Evolutionary conservation across 805 yeast species (phyloP).

Genomic region (Myxozyma monticola): DNA sequence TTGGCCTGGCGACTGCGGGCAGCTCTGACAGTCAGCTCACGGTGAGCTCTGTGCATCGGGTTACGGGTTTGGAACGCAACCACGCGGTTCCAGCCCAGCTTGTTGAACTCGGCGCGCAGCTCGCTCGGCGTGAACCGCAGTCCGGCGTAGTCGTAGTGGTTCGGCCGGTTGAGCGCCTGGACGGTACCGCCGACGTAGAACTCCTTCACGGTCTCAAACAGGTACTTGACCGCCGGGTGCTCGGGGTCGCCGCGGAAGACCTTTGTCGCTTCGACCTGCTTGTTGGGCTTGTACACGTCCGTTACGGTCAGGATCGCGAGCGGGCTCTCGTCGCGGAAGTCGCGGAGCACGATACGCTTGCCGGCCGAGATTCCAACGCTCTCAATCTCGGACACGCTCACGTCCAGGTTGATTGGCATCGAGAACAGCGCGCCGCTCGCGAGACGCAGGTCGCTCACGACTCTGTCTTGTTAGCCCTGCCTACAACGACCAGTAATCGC

Average conservation of each 20-base stretch:
- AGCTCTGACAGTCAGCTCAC: conserved; percentile 93
- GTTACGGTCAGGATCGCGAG: conserved; percentile 79
- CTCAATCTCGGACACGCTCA: conserved; percentile 52
- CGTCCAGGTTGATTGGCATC: conserved; percentile 89
- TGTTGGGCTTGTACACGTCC: conserved; percentile 80
- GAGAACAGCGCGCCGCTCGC: conserved; percentile 81
- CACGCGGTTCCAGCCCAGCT: conserved; percentile 80
- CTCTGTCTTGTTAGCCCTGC: conserved; percentile 39
- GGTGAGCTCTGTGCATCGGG: conserved; percentile 98
- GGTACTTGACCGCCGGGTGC: conserved; percentile 85
- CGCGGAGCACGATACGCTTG: conserved; percentile 69
- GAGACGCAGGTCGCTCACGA: conserved; percentile 66
- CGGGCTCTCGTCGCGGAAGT: conserved; percentile 75
- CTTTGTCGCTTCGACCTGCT: conserved; percentile 72
- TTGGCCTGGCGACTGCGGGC: conserved; percentile 90
- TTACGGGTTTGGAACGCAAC: conserved; percentile 98
- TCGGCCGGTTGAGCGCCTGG: conserved; percentile 80
- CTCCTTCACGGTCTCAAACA: conserved; percentile 73
- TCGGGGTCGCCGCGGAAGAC: conserved; percentile 97
- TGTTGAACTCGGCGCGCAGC: conserved; percentile 77
- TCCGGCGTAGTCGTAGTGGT: conserved; percentile 86
- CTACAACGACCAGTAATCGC: background rate
- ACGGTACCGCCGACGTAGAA: conserved; percentile 84
- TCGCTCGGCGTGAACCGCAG: conserved; percentile 88
- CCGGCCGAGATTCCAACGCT: conserved; percentile 48